These are phyloP conservation scores for Lentinus brumalis DNA, from an alignment of 768 basidiomycete species.

Conservation along the genomic window DNA sequence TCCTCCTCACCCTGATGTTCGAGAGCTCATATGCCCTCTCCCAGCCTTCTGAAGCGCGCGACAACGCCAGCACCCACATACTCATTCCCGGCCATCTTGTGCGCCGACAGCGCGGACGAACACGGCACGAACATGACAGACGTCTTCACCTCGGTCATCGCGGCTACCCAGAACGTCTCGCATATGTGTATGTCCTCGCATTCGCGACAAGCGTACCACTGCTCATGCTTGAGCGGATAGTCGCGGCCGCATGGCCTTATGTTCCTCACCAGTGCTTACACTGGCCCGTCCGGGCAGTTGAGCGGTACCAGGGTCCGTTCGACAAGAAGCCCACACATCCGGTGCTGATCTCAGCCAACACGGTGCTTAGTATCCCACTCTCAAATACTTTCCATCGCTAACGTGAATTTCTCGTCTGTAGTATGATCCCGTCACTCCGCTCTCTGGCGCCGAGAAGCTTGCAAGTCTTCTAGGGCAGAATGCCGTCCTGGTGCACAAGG, in stretches of 20 bases:
- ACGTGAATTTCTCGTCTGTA: neutral
- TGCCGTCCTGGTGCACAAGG: constrained; percentile 7
- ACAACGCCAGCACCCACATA: neutral
- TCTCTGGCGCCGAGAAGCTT: constrained; percentile 13
- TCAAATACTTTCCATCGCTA: neutral
- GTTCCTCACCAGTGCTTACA: constrained; percentile 6
- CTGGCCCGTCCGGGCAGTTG: constrained; percentile 22
- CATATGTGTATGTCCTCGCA: constrained; percentile 2
- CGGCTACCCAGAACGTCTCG: neutral
- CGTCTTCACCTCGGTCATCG: constrained; percentile 8
- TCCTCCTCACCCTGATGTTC: neutral
- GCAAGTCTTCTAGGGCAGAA: constrained; percentile 13
- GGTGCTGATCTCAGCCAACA: constrained; percentile 20
- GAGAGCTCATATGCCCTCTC: neutral
- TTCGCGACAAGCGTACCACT: neutral
- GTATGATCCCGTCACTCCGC: constrained; percentile 22
- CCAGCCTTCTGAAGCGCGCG: neutral
- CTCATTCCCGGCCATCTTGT: constrained; percentile 2
- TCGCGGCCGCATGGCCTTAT: constrained; percentile 2
- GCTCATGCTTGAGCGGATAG: neutral
- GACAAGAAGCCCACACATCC: constrained; percentile 19
- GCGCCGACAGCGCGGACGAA: constrained; percentile 12
- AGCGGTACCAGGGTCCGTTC: constrained; percentile 25
- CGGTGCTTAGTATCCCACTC: constrained; percentile 5
- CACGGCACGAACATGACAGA: constrained; percentile 3